phyloP scores from a whole-genome alignment of 306 rosid species.

The Acacia confusa region DNA sequence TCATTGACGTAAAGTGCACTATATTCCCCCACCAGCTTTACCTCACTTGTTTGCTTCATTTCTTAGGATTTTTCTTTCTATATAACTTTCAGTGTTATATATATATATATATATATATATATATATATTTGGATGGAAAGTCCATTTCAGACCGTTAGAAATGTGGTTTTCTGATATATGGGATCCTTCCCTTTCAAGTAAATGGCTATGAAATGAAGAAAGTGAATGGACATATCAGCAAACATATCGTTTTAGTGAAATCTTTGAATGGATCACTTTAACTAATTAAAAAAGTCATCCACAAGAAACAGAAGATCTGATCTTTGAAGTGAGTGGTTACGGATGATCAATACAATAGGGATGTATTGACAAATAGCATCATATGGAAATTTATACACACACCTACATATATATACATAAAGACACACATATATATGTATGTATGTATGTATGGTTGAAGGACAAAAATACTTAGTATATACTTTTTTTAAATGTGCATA shows the following conservation, averaged over 20 bases:
- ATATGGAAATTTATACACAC: neutral
- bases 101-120: neutral
- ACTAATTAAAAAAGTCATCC: neutral
- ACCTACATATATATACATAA: too few species aligned
- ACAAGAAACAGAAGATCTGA: neutral
- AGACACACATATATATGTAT: neutral
- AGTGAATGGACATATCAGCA: neutral
- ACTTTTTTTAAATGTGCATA: too few species aligned
- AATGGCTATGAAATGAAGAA: neutral
- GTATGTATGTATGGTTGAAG: too few species aligned
- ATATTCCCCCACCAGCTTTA: neutral
- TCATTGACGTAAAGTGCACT: neutral
- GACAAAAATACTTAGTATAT: too few species aligned
- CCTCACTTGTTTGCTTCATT: neutral
- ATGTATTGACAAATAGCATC: neutral
- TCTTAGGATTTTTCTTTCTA: too few species aligned
- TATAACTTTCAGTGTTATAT: neutral
- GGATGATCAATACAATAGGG: neutral
- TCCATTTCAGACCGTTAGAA: conserved; percentile 11
- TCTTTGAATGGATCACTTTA: neutral
- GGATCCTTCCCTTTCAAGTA: neutral
- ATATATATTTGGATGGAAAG: neutral
- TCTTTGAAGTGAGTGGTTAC: neutral
- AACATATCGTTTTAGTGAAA: neutral
- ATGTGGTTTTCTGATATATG: neutral